A percentile compares a stretch with the other conserved stretches of the same genome.
Evolutionary conservation across 2,329 filamentous ascomycete genomes (phyloP).

Genomic region (Pseudogymnoascus sp.): DNA sequence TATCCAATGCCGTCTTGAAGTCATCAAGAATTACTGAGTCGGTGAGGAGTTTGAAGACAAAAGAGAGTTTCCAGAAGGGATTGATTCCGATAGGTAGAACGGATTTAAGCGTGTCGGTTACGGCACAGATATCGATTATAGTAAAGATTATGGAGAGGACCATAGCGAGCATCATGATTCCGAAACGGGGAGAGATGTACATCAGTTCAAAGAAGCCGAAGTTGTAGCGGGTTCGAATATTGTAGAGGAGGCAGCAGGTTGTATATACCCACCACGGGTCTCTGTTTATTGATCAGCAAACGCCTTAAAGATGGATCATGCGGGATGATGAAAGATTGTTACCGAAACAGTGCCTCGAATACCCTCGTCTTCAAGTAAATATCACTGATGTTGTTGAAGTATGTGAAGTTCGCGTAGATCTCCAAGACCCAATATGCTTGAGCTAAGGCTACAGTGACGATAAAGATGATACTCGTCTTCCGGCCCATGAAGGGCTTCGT

Average conservation of each 20-base stretch:
- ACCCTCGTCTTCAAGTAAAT: neutral
- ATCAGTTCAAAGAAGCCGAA: constrained; percentile 51
- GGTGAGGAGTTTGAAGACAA: constrained; percentile 61
- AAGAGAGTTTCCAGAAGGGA: constrained; percentile 56
- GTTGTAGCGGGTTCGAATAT: constrained; percentile 55
- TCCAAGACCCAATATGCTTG: neutral
- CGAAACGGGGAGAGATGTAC: constrained; percentile 53
- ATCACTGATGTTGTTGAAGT: neutral
- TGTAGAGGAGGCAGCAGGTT: constrained; percentile 51
- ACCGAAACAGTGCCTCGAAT: neutral
- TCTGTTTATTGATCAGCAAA: constrained; percentile 39
- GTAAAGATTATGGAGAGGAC: constrained; percentile 53
- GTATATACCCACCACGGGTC: constrained; percentile 66
- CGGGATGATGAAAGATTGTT: neutral
- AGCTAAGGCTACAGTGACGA: neutral
- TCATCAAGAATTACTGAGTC: constrained; percentile 62
- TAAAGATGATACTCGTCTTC: neutral
- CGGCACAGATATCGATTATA: constrained; percentile 52
- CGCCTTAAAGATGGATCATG: constrained; percentile 28
- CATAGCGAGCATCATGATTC: constrained; percentile 55
- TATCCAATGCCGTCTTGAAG: constrained; percentile 53
- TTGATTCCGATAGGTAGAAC: constrained; percentile 44
- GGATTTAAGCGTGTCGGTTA: constrained; percentile 40
- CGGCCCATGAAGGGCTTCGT: neutral
- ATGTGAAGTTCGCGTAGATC: neutral